Conservation (phyloP, 352 stramenopile genomes). For the Pythium rishiriense region DNA sequence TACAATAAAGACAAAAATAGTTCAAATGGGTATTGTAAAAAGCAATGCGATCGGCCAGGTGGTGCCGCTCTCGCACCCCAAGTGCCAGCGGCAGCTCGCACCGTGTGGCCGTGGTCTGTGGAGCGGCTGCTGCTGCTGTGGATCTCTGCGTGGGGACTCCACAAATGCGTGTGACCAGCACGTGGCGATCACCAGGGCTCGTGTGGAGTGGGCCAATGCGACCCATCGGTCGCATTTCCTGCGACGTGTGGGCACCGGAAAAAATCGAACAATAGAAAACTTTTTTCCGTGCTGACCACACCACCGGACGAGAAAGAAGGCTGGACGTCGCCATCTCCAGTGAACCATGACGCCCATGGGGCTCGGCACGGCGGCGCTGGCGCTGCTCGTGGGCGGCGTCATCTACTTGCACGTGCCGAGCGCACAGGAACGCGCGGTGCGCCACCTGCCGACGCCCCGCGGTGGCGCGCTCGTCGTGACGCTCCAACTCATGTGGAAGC, state of each 20-base stretch:
- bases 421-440: slow-evolving; percentile 24
- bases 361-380: neutral
- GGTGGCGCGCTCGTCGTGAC: slow-evolving; percentile 25
- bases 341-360: neutral
- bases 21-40: slow-evolving; percentile 1
- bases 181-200: too few relatives aligned
- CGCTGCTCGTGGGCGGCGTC: slow-evolving; percentile 8
- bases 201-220: too few relatives aligned
- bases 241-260: neutral
- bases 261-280: slow-evolving; percentile 4
- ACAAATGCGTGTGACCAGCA: too few relatives aligned
- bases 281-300: neutral
- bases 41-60: neutral
- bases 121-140: too few relatives aligned
- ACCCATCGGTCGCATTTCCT: neutral
- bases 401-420: slow-evolving; percentile 8
- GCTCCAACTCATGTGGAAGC: slow-evolving; percentile 41
- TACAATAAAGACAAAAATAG: neutral
- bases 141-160: too few relatives aligned
- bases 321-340: too few relatives aligned
- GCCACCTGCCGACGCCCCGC: slow-evolving; percentile 19
- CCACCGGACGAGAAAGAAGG: too few relatives aligned
- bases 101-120: too few relatives aligned
- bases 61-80: neutral
- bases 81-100: too few relatives aligned